Evolutionary conservation across 1,284 basidiomycete genomes (phyloP).

Genomic region (Anthracocystis panici-leucophaei): DNA sequence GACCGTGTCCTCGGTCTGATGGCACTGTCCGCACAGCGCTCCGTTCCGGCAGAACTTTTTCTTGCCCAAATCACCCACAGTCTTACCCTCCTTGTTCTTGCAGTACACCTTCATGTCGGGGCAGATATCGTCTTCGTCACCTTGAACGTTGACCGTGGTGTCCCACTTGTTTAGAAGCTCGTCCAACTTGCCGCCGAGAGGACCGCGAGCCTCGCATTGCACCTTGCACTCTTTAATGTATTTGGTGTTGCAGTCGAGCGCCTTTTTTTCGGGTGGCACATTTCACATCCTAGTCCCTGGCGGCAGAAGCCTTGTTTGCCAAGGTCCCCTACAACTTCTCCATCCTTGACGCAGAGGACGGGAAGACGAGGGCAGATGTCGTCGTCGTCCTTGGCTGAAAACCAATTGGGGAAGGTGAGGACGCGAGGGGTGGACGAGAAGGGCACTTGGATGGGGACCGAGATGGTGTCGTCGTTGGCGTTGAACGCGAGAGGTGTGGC

Average conservation of each 20-base stretch:
- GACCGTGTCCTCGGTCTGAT: constrained; percentile 50
- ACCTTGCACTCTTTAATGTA: constrained; percentile 41
- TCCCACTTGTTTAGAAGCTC: constrained; percentile 1
- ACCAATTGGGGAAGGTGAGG: constrained; percentile 52
- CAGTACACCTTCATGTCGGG: constrained; percentile 53
- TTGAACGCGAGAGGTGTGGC: constrained; percentile 41
- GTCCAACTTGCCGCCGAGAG: constrained; percentile 42
- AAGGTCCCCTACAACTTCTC: constrained; percentile 46
- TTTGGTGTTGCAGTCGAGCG: constrained; percentile 55
- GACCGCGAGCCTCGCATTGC: constrained; percentile 45
- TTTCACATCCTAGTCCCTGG: constrained; percentile 31
- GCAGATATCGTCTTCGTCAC: constrained; percentile 52
- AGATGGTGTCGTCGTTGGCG: constrained; percentile 37
- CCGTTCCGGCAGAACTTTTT: constrained; percentile 53
- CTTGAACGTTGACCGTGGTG: constrained; percentile 5
- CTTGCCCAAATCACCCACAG: constrained; percentile 47
- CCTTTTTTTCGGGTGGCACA: constrained; percentile 42
- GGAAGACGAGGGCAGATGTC: constrained; percentile 48
- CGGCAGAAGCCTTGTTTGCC: constrained; percentile 48
- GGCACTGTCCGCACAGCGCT: constrained; percentile 42
- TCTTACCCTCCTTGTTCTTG: constrained; percentile 46
- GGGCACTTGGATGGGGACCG: constrained; percentile 50
- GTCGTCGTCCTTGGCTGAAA: constrained; percentile 28
- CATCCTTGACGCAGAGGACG: constrained; percentile 46
- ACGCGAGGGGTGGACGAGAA: constrained; percentile 34